Conservation (phyloP, 345 rosid genomes). For the Physaria fendleri region DNA sequence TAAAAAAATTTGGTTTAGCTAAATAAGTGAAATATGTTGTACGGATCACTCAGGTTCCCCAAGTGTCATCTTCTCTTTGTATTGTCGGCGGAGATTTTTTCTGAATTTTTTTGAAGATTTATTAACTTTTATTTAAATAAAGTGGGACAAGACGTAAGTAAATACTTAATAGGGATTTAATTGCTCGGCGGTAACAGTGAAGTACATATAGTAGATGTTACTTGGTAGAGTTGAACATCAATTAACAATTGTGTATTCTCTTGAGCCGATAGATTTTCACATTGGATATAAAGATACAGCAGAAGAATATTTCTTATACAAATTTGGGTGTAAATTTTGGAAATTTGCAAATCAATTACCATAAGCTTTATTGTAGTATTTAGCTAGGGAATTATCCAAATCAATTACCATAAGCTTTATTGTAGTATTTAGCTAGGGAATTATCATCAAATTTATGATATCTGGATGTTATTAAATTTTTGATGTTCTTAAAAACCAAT, state of each 20-base stretch:
- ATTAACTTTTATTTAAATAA: not conserved
- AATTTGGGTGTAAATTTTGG: not conserved
- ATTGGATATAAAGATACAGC: not conserved
- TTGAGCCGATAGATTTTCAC: constrained; percentile 7
- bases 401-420: not conserved
- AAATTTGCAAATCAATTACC: not conserved
- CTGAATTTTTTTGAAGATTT: not conserved
- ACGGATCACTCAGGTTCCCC: constrained; percentile 27
- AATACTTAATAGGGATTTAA: constrained; percentile 3
- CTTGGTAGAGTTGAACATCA: constrained; percentile 10
- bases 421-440: not conserved
- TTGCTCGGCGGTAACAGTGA: constrained; percentile 24
- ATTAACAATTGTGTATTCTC: constrained; percentile 14
- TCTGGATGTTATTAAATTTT: no score
- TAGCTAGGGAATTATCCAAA: not conserved
- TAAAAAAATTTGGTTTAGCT: not conserved
- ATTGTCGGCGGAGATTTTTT: constrained; percentile 35
- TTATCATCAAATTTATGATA: no score
- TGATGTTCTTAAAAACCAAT: no score
- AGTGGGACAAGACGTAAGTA: not conserved
- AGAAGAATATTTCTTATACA: not conserved
- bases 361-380: not conserved
- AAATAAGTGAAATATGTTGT: constrained; percentile 8
- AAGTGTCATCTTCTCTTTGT: constrained; percentile 31
- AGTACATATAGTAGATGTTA: constrained; percentile 12